Percentiles rank a stretch among this genome's conserved stretches.
Evolutionary conservation across 73 alveolate genomes (phyloP).

Genomic region (Tetrahymena thermophila): DNA sequence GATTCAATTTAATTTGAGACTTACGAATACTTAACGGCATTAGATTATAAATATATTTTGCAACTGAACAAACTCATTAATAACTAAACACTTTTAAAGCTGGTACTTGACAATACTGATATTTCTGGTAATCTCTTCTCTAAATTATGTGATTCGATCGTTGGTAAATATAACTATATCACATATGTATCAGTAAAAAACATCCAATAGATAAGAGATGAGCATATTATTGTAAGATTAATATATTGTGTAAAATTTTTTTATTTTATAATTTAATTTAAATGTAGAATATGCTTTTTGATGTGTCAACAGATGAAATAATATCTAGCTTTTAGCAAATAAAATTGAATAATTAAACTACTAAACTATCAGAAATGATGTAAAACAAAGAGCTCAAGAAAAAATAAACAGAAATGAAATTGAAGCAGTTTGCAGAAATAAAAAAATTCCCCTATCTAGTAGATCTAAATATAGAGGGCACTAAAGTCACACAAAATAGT

Average conservation of each 20-base stretch:
- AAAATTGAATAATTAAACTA: neutral
- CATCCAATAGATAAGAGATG: neutral
- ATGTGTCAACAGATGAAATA: neutral
- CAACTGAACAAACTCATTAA: neutral
- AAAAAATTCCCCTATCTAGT: neutral
- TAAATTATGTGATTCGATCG: neutral
- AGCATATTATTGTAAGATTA: neutral
- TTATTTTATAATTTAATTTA: neutral
- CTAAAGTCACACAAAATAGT: neutral
- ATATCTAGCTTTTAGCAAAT: neutral
- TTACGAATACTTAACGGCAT: neutral
- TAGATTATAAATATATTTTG: neutral
- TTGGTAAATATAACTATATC: neutral
- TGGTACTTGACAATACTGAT: neutral
- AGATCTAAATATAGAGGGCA: neutral
- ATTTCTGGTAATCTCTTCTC: neutral
- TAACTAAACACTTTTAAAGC: neutral
- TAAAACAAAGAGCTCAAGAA: neutral
- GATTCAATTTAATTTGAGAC: neutral
- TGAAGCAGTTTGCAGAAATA: neutral
- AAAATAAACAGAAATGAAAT: neutral
- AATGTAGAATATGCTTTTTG: neutral
- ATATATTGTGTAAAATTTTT: neutral
- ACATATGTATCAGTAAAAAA: neutral
- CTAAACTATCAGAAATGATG: neutral